These are phyloP conservation scores for Pterocarpus macrocarpus DNA, from an alignment of 306 rosid species.

Conservation along the genomic window DNA sequence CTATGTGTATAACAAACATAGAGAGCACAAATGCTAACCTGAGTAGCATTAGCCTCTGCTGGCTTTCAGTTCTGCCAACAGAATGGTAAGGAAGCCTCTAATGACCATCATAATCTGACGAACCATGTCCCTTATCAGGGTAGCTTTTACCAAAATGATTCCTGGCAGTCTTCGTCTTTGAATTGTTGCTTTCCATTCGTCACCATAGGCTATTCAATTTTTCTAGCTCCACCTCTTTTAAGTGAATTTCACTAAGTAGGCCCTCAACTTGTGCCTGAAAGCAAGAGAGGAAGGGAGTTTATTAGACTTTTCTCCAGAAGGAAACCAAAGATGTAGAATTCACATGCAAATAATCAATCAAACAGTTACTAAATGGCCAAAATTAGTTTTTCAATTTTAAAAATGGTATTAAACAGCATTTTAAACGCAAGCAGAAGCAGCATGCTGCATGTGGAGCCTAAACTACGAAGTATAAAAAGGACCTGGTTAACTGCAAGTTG, in stretches of 20 bases:
- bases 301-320: not conserved
- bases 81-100: conserved; percentile 71
- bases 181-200: conserved; percentile 46
- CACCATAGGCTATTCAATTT: too few relatives aligned
- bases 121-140: conserved; percentile 61
- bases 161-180: conserved; percentile 64
- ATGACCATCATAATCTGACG: conserved; percentile 66
- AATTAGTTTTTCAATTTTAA: not conserved
- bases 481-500: conserved; percentile 91
- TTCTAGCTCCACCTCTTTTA: conserved; percentile 77
- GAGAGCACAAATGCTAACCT: conserved; percentile 91
- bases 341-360: conserved; percentile 11
- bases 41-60: conserved; percentile 83
- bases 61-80: conserved; percentile 77
- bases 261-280: conserved; percentile 93
- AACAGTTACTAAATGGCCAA: conserved; percentile 41
- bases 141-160: conserved; percentile 69
- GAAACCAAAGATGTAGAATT: not conserved
- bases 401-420: not conserved
- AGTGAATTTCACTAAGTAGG: conserved; percentile 72
- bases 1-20: conserved; percentile 76
- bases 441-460: not conserved
- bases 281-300: conserved; percentile 32
- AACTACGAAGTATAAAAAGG: conserved; percentile 15
- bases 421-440: not conserved